Base-by-base conservation (phyloP, 305 asterid genomes). In the Rubia peregrina region DNA sequence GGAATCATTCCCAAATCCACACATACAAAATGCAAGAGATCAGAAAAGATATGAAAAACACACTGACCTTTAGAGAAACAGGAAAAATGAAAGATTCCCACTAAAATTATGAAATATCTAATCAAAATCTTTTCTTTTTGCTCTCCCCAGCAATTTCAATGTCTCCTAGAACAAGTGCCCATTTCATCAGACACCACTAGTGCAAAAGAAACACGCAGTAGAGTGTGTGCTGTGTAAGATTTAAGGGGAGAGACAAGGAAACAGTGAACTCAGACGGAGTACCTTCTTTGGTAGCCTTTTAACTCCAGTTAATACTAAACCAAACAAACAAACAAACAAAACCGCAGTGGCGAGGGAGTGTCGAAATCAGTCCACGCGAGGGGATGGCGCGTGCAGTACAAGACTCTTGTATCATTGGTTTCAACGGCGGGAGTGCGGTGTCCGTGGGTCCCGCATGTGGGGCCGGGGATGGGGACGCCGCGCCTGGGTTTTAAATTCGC, bases 61-160 rank as follows among this genome's bases (percentile, higher is more conserved):
- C 59, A 67, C 76, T 66, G 73, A 84, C 89, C 90, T 83, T 78
- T 79, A 74, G 21, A 73, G 73, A 75, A 80, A 77, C 75, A 77
- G 73, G 76, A 73, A 7, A 17, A 16, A 51, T 51, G 59, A 57
- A 82, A 84, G 85, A 82, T 84, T 78, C 89, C 89, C 89, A 82
- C 86, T 81, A 71, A 69, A 36, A 36, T 36, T 36, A 36, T 36
- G 40, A 84, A 79, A 73, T 69, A 83, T 74, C 79, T 69, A 72
- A 78, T 56, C 48, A 74, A 64, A 76, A 73, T 73, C 77, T 85
- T 84, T 81, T 83, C 87, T 56, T 65, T 65, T 72, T 21, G 26
- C 81, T 53, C 59, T 36, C 77, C 51, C 68, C 71, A 72, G 59
- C 41, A 5, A 53, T 77, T 68, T 68, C 75, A 75, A 77, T 72